Evolutionary conservation across 2,329 filamentous ascomycete species (phyloP).

Genomic region (Penicillium hordei): DNA sequence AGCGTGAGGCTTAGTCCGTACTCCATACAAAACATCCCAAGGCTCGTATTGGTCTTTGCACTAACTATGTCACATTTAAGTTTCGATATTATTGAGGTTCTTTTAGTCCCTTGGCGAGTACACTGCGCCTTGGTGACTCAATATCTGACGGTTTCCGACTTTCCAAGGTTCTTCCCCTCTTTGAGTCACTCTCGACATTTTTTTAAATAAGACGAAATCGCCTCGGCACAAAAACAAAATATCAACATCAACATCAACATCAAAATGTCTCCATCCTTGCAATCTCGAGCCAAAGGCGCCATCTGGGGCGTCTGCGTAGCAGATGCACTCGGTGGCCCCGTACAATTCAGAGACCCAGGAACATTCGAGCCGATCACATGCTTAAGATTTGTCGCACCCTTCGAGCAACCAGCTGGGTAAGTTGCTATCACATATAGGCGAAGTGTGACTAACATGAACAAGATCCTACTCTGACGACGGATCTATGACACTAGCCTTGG

Average conservation of each 20-base stretch:
- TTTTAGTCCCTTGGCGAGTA: not conserved
- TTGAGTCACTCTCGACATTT: not conserved
- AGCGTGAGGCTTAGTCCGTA: not conserved
- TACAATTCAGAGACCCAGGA: conserved; percentile 40
- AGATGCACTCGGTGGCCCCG: conserved; percentile 47
- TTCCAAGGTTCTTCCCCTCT: not conserved
- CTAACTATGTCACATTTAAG: not conserved
- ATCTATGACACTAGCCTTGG: conserved; percentile 46
- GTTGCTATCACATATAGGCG: not conserved
- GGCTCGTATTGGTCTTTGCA: not conserved
- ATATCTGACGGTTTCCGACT: not conserved
- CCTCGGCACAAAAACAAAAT: not conserved
- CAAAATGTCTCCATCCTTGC: conserved; percentile 3
- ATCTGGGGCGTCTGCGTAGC: conserved; percentile 44
- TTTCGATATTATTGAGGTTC: too few relatives aligned
- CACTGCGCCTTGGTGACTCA: not conserved
- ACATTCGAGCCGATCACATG: conserved; percentile 38
- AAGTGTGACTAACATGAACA: conserved; percentile 6
- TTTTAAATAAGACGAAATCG: not conserved
- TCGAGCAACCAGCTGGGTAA: conserved; percentile 39
- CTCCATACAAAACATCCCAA: not conserved
- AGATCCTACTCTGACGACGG: conserved; percentile 47
- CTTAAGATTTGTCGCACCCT: conserved; percentile 35
- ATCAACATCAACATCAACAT: not conserved
- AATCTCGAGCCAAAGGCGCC: conserved; percentile 25